A percentile compares a stretch with the other conserved stretches of the same genome.
These are phyloP conservation scores for Pseudovirgaria hyperparasitica DNA, from an alignment of 2,329 filamentous ascomycete genomes.

Conservation along the genomic window DNA sequence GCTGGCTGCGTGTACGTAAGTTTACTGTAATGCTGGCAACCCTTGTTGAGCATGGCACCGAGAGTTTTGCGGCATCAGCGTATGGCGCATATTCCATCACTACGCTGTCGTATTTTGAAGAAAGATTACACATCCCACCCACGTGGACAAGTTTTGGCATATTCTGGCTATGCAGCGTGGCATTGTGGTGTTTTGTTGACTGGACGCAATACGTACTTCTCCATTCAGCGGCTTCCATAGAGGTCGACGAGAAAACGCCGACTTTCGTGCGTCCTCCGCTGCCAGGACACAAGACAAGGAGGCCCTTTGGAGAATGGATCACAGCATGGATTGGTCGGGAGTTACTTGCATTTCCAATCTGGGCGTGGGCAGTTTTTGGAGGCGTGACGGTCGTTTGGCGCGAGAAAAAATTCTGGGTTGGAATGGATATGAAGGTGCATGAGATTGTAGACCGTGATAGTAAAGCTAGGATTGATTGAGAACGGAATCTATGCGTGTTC, in stretches of 20 bases:
- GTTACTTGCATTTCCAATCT: conserved; percentile 71
- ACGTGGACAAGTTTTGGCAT: conserved; percentile 55
- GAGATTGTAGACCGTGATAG: conserved; percentile 39
- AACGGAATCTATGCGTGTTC: too few species aligned
- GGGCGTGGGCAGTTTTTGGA: conserved; percentile 80
- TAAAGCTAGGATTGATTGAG: too few species aligned
- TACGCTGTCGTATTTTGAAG: conserved; percentile 52
- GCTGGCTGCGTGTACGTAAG: conserved; percentile 89
- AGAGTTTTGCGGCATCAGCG: conserved; percentile 70
- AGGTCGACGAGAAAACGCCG: conserved; percentile 60
- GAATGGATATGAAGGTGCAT: conserved; percentile 70
- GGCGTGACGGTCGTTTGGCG: conserved; percentile 82
- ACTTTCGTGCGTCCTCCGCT: conserved; percentile 48
- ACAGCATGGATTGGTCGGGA: conserved; percentile 78
- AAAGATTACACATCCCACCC: conserved; percentile 39
- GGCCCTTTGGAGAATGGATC: conserved; percentile 59
- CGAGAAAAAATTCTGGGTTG: conserved; percentile 68
- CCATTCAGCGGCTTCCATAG: conserved; percentile 59
- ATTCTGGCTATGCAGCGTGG: conserved; percentile 55
- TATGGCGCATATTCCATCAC: conserved; percentile 72
- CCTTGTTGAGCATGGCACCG: conserved; percentile 82
- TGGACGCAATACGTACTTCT: conserved; percentile 60
- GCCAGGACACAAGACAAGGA: conserved; percentile 22
- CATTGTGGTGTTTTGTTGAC: conserved; percentile 63
- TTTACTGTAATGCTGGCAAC: conserved; percentile 86